Conservation (phyloP, 2,329 filamentous ascomycete genomes). For the Ciborinia camelliae region DNA sequence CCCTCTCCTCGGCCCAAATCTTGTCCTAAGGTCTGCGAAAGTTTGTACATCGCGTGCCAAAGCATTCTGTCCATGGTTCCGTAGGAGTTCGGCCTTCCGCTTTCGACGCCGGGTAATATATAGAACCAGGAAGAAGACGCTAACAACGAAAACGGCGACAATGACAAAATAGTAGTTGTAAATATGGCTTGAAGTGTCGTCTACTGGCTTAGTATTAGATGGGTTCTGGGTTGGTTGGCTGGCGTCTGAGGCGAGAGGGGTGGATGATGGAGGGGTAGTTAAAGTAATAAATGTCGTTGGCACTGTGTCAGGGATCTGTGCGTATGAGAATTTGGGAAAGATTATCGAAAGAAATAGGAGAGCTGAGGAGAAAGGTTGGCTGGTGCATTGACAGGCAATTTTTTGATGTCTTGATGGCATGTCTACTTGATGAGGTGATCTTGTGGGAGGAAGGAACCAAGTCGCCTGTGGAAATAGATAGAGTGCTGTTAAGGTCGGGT, state of each 20-base stretch:
- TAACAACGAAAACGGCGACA: conserved; percentile 44
- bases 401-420: conserved; percentile 9
- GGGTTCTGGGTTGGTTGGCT: conserved; percentile 9
- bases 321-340: conserved; percentile 28
- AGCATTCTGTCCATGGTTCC: conserved; percentile 34
- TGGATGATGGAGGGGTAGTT: conserved; percentile 11
- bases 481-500: background rate
- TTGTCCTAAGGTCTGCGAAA: conserved; percentile 20
- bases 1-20: conserved; percentile 24
- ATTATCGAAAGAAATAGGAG: conserved; percentile 31
- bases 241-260: conserved; percentile 6
- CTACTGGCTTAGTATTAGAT: background rate
- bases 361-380: conserved; percentile 23
- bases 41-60: conserved; percentile 34
- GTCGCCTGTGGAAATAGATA: background rate
- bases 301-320: conserved; percentile 25
- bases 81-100: conserved; percentile 24
- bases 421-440: background rate
- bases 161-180: conserved; percentile 55
- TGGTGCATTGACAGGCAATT: conserved; percentile 24
- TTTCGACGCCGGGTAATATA: conserved; percentile 43
- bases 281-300: conserved; percentile 22
- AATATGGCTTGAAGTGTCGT: conserved; percentile 42
- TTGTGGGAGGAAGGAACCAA: background rate
- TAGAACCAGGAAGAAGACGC: conserved; percentile 43